These are phyloP conservation scores for Cubamyces lactineus DNA, from an alignment of 768 basidiomycete species.

Conservation along the genomic window DNA sequence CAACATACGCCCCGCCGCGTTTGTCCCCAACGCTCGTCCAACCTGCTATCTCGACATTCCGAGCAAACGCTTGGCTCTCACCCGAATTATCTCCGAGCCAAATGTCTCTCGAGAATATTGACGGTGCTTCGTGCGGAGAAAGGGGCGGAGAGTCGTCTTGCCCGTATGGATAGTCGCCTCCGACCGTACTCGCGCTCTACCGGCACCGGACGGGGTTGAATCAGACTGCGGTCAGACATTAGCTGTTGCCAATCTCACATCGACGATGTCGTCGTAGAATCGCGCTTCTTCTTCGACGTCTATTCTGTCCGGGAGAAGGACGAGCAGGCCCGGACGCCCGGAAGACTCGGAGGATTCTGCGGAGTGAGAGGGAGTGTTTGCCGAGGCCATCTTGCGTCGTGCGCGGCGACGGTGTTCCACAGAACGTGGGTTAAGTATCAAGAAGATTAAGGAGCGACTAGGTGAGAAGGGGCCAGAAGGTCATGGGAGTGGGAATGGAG, in stretches of 20 bases:
- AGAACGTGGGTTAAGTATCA: not conserved
- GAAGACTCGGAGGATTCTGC: constrained; percentile 16
- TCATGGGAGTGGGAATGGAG: constrained; percentile 19
- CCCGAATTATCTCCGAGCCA: constrained; percentile 68
- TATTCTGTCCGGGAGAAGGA: constrained; percentile 58
- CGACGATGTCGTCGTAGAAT: constrained; percentile 66
- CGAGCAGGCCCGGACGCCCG: constrained; percentile 42
- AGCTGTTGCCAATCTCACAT: constrained; percentile 37
- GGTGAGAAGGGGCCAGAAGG: constrained; percentile 9
- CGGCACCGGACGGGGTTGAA: not conserved
- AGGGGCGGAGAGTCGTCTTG: constrained; percentile 14
- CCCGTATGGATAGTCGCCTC: constrained; percentile 17
- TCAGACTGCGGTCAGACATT: constrained; percentile 13
- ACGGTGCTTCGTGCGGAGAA: constrained; percentile 40
- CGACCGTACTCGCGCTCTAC: constrained; percentile 19
- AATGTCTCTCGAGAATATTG: constrained; percentile 69
- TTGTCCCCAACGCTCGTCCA: constrained; percentile 77
- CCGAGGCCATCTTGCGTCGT: constrained; percentile 5
- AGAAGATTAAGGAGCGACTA: constrained; percentile 15
- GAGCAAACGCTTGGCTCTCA: constrained; percentile 58
- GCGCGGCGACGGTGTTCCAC: not conserved
- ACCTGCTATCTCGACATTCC: constrained; percentile 65
- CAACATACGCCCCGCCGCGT: constrained; percentile 65
- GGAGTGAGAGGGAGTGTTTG: constrained; percentile 5
- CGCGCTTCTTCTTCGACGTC: constrained; percentile 70